phyloP scores from a whole-genome alignment of 1,284 basidiomycete genomes.

The Phaffia rhodozyma region DNA sequence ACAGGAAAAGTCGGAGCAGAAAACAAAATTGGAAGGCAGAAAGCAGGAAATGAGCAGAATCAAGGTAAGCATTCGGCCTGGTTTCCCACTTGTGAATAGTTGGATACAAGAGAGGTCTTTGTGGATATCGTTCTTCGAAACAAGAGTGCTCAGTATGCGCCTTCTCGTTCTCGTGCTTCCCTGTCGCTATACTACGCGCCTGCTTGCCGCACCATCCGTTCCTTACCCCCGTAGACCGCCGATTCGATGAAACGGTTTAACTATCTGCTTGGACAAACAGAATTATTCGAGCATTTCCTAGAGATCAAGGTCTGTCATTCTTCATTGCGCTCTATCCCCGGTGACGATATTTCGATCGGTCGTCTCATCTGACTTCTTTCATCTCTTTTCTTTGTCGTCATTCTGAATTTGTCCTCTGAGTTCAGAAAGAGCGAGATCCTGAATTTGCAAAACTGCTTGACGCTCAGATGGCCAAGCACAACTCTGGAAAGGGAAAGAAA shows the following conservation, averaged over 20 bases:
- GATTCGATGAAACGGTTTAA: slow-evolving; percentile 92
- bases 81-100: background rate
- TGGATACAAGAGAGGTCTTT: background rate
- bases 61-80: slow-evolving; percentile 41
- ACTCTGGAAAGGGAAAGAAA: slow-evolving; percentile 66
- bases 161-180: background rate
- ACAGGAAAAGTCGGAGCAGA: slow-evolving; percentile 51
- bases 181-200: background rate
- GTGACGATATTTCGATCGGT: background rate
- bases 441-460: slow-evolving; percentile 85
- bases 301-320: slow-evolving; percentile 62
- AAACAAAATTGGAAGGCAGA: slow-evolving; percentile 52
- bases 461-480: slow-evolving; percentile 46
- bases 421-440: slow-evolving; percentile 74
- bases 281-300: slow-evolving; percentile 90
- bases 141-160: too few relatives aligned
- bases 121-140: background rate
- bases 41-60: slow-evolving; percentile 70
- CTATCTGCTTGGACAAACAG: slow-evolving; percentile 87
- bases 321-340: background rate
- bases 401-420: background rate
- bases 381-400: background rate
- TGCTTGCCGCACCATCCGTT: background rate
- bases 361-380: slow-evolving; percentile 1
- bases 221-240: slow-evolving; percentile 47